These are phyloP conservation scores for Avena sativa DNA, from an alignment of 176 grass and related monocot genomes.

Conservation along the genomic window DNA sequence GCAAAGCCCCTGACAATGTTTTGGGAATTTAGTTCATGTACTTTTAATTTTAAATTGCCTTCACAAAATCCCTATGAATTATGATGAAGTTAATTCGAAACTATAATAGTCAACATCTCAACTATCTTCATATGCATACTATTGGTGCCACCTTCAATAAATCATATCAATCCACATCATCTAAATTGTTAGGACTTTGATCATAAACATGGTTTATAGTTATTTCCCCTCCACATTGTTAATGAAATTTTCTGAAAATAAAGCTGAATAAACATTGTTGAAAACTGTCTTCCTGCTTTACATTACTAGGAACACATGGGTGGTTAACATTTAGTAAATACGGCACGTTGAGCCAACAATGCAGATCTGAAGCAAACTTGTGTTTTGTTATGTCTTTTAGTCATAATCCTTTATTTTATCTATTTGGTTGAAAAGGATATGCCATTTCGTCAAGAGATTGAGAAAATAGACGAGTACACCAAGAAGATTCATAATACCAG, in stretches of 20 bases:
- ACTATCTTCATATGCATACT: neutral
- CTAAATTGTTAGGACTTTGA: too few species aligned
- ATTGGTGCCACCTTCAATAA: too few species aligned
- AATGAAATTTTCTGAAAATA: too few species aligned
- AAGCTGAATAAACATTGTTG: too few species aligned
- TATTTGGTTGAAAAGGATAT: conserved; percentile 18
- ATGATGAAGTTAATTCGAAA: neutral
- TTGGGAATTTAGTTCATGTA: neutral
- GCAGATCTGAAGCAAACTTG: neutral
- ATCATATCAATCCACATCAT: too few species aligned
- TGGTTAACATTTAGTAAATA: neutral
- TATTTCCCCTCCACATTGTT: too few species aligned
- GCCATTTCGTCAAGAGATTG: conserved; percentile 17
- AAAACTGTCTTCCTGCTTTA: too few species aligned
- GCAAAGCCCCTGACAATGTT: neutral
- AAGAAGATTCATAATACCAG: neutral
- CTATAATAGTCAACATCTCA: neutral
- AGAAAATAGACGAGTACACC: neutral
- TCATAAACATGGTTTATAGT: too few species aligned
- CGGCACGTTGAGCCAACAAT: neutral
- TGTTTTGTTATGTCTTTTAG: neutral
- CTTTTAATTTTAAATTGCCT: neutral
- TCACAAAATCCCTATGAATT: neutral
- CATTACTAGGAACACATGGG: neutral
- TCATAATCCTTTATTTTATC: neutral